Evolutionary conservation across 345 rosid species (phyloP).

Genomic region (Cardiospermum halicacabum): DNA sequence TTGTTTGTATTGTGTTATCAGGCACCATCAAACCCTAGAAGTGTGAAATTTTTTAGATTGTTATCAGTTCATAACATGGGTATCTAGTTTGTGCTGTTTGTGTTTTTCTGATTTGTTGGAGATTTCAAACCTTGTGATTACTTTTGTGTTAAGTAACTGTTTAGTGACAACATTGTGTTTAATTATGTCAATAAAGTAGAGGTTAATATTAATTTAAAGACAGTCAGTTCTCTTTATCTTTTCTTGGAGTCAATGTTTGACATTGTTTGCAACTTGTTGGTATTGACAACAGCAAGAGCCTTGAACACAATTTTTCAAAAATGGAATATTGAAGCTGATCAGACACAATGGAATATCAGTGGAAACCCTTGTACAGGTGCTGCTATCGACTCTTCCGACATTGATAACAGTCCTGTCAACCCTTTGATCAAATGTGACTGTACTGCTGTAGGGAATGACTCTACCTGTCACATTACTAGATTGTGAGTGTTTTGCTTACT

Average conservation of each 20-base stretch:
- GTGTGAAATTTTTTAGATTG: no score
- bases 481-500: no score
- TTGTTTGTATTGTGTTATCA: no score
- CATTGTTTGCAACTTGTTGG: not conserved
- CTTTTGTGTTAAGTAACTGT: no score
- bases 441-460: slow-evolving; percentile 14
- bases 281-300: slow-evolving; percentile 22
- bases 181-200: not conserved
- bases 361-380: slow-evolving; percentile 46
- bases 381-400: slow-evolving; percentile 22
- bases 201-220: no score
- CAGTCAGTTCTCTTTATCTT: no score
- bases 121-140: no score
- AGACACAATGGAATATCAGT: slow-evolving; percentile 35
- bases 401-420: slow-evolving; percentile 1
- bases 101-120: no score
- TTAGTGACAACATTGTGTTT: no score
- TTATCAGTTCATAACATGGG: no score
- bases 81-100: no score
- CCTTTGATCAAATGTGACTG: slow-evolving; percentile 53
- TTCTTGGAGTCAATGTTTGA: not conserved
- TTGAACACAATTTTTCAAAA: slow-evolving; percentile 37
- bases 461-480: slow-evolving; percentile 40
- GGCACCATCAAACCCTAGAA: no score
- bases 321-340: slow-evolving; percentile 29